Conservation (phyloP, 768 basidiomycete species). For the Cubamyces lactineus region DNA sequence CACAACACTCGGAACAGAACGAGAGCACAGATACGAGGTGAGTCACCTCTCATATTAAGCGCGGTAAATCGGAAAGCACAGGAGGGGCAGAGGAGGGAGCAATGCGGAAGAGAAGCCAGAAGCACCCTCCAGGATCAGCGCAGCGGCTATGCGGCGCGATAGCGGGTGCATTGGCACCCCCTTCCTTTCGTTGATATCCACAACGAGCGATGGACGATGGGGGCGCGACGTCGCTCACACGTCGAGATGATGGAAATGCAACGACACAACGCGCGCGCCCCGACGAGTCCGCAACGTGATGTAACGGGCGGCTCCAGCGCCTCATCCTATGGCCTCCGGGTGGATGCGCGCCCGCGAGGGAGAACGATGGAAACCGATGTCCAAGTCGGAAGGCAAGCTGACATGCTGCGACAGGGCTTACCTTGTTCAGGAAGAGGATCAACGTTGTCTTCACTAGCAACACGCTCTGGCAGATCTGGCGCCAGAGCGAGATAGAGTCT, state of each 20-base stretch:
- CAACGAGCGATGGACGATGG: neutral
- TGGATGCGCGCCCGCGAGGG: neutral
- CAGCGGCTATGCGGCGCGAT: neutral
- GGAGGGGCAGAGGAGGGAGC: neutral
- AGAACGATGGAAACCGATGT: no score
- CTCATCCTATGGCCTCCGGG: neutral
- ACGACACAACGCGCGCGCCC: neutral
- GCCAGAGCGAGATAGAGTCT: constrained; percentile 76
- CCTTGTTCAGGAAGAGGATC: constrained; percentile 82
- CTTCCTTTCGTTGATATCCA: neutral
- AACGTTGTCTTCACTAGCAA: constrained; percentile 63
- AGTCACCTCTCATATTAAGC: no score
- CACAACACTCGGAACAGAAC: no score
- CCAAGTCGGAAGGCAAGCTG: no score
- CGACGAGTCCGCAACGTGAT: neutral
- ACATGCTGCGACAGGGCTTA: constrained; percentile 26
- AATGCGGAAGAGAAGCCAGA: neutral
- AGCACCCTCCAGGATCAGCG: neutral
- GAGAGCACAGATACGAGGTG: no score
- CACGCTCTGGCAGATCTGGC: constrained; percentile 64
- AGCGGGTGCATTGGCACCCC: neutral
- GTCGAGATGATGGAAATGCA: no score
- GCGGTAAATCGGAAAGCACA: neutral
- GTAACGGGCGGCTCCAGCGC: no score
- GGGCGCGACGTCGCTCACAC: no score